These are phyloP conservation scores for Cyclotella baltica DNA, from an alignment of 108 stramenopile genomes.

Conservation along the genomic window DNA sequence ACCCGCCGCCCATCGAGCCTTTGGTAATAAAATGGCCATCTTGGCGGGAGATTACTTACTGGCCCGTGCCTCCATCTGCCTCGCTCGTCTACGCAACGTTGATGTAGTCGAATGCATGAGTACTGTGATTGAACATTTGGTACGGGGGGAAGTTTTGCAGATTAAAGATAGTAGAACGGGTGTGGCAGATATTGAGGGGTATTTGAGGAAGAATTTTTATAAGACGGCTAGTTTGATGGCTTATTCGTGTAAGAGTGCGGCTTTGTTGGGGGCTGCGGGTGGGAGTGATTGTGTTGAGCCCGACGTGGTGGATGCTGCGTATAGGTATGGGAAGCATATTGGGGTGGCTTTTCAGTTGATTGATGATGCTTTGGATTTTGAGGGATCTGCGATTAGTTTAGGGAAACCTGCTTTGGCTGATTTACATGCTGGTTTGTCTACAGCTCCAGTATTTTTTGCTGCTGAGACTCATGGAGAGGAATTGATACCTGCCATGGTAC, in stretches of 20 bases:
- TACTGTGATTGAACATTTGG: slow-evolving; percentile 98
- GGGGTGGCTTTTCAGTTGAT: slow-evolving; percentile 99
- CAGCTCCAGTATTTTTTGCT: slow-evolving; percentile 96
- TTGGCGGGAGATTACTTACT: slow-evolving; percentile 98
- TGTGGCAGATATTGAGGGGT: slow-evolving; percentile 73
- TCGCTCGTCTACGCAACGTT: slow-evolving; percentile 93
- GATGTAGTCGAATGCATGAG: slow-evolving; percentile 97
- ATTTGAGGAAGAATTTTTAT: slow-evolving; percentile 97
- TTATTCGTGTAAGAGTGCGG: slow-evolving; percentile 93
- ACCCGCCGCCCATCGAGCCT: slow-evolving; percentile 92
- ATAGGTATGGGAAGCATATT: slow-evolving; percentile 95
- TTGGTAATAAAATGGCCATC: slow-evolving; percentile 99
- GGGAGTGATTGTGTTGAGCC: slow-evolving; percentile 27
- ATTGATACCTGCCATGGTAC: slow-evolving; percentile 77
- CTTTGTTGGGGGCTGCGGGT: slow-evolving; percentile 80
- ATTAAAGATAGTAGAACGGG: slow-evolving; percentile 73
- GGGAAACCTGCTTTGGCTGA: slow-evolving; percentile 97
- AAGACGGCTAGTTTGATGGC: slow-evolving; percentile 99
- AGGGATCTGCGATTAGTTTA: slow-evolving; percentile 79
- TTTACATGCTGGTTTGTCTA: slow-evolving; percentile 93
- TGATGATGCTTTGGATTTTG: slow-evolving; percentile 98
- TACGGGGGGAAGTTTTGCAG: slow-evolving; percentile 97
- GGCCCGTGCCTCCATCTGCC: slow-evolving; percentile 92
- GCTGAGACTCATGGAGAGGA: slow-evolving; percentile 80
- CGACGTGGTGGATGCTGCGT: slow-evolving; percentile 77